These are phyloP conservation scores for Tanozyma kutaoensis DNA, from an alignment of 805 yeast genomes.

Conservation along the genomic window DNA sequence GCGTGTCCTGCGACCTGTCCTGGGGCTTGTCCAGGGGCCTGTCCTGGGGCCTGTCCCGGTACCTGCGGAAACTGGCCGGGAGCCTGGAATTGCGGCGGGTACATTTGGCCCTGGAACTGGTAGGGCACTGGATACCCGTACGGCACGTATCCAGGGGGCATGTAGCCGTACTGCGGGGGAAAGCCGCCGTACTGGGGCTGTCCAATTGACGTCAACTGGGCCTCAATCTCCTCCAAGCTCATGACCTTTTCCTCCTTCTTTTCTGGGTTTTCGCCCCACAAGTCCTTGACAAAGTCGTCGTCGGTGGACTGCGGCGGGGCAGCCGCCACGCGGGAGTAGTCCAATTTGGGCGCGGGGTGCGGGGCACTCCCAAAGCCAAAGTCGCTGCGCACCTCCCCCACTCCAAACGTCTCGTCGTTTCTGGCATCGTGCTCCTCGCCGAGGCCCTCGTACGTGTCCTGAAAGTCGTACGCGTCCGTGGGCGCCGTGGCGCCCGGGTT, in stretches of 20 bases:
- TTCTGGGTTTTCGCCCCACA: constrained; percentile 18
- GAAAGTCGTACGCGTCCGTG: constrained; percentile 47
- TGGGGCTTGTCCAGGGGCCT: too few species aligned
- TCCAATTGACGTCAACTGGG: constrained; percentile 46
- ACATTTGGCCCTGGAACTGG: too few species aligned
- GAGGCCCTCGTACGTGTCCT: constrained; percentile 71
- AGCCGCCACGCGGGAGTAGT: too few species aligned
- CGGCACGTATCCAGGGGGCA: too few species aligned
- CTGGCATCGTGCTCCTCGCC: constrained; percentile 73
- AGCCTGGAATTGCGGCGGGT: too few species aligned
- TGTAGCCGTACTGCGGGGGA: constrained; percentile 6
- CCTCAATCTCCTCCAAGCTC: constrained; percentile 78
- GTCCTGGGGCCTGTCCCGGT: too few species aligned
- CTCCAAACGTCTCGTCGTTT: constrained; percentile 73
- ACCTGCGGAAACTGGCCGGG: too few species aligned
- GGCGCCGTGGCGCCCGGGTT: not conserved
- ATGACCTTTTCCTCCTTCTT: constrained; percentile 32
- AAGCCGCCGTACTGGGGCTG: constrained; percentile 5
- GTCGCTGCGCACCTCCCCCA: constrained; percentile 39
- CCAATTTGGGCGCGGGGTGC: too few species aligned
- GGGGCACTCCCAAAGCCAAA: constrained; percentile 66
- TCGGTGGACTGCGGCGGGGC: too few species aligned
- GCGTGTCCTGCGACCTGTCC: too few species aligned
- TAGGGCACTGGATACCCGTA: too few species aligned
- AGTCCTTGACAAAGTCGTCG: constrained; percentile 31